Conservation (phyloP, 371 early-diverging fungal species). For the Lichtheimia corymbifera region DNA sequence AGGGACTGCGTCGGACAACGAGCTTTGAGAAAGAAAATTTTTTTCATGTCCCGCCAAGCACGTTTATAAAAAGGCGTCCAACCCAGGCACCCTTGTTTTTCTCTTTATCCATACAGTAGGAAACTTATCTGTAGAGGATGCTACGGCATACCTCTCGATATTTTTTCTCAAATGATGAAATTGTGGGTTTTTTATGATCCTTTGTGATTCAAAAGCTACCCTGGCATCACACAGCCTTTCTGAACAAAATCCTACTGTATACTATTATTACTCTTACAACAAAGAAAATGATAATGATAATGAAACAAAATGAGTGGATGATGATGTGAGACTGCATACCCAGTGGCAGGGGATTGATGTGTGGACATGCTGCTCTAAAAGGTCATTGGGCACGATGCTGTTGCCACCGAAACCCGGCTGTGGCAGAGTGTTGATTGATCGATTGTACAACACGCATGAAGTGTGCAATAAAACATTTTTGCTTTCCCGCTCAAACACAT, state of each 20-base stretch:
- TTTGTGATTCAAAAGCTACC: conserved; percentile 38
- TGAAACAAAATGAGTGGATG: conserved; percentile 7
- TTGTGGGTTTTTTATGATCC: conserved; percentile 35
- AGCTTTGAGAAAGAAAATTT: not conserved
- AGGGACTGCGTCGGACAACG: too few relatives aligned
- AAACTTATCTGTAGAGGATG: conserved; percentile 43
- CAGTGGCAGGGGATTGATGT: too few relatives aligned
- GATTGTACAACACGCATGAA: conserved; percentile 11
- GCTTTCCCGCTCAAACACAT: conserved; percentile 8
- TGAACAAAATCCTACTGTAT: conserved; percentile 20
- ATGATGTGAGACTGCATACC: not conserved
- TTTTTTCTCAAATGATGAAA: conserved; percentile 49
- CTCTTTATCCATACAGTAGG: conserved; percentile 31
- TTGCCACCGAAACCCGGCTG: not conserved
- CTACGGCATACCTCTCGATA: conserved; percentile 27
- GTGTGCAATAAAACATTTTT: not conserved
- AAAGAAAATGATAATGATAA: conserved; percentile 6
- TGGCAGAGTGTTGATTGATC: not conserved
- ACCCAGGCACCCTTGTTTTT: not conserved
- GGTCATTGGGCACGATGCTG: not conserved
- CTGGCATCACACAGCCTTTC: conserved; percentile 39
- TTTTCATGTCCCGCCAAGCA: not conserved
- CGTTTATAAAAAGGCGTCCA: not conserved
- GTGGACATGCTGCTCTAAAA: not conserved
- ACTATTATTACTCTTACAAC: conserved; percentile 2